A percentile compares a stretch with the other conserved stretches of the same genome.
Conservation (phyloP, 805 yeast species). For the Tetrapisispora nanseiensis region DNA sequence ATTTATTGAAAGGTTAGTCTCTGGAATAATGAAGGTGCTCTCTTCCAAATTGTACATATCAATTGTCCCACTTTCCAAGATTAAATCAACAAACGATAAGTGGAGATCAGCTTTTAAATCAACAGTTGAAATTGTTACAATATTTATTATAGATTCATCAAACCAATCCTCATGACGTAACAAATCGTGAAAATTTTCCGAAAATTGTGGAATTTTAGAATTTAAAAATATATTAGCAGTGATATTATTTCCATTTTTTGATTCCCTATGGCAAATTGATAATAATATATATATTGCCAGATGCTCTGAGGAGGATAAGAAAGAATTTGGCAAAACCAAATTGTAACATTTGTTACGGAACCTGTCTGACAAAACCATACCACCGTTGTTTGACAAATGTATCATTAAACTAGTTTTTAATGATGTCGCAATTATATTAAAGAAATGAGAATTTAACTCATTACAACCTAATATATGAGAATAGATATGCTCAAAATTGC, state of each 20-base stretch:
- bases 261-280: slow-evolving; percentile 14
- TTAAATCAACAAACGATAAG: slow-evolving; percentile 13
- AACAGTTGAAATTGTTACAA: slow-evolving; percentile 8
- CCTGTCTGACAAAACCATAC: slow-evolving; percentile 14
- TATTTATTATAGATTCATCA: slow-evolving; percentile 9
- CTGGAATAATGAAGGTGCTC: slow-evolving; percentile 22
- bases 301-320: slow-evolving; percentile 22
- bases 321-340: slow-evolving; percentile 19
- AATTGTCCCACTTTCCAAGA: slow-evolving; percentile 9
- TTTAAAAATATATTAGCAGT: slow-evolving; percentile 15
- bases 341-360: slow-evolving; percentile 14
- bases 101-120: slow-evolving; percentile 4
- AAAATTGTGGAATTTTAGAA: slow-evolving; percentile 11
- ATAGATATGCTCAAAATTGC: slow-evolving; percentile 19
- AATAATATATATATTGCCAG: slow-evolving; percentile 20
- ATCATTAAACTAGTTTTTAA: slow-evolving; percentile 16
- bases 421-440: slow-evolving; percentile 12
- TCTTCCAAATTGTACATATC: slow-evolving; percentile 17
- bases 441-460: slow-evolving; percentile 22
- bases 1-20: slow-evolving; percentile 10
- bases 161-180: slow-evolving; percentile 16
- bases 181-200: slow-evolving; percentile 9
- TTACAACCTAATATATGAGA: slow-evolving; percentile 25
- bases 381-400: slow-evolving; percentile 20
- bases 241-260: slow-evolving; percentile 8